phyloP scores from a whole-genome alignment of 352 stramenopile genomes.

The Saprolegnia parasitica region DNA sequence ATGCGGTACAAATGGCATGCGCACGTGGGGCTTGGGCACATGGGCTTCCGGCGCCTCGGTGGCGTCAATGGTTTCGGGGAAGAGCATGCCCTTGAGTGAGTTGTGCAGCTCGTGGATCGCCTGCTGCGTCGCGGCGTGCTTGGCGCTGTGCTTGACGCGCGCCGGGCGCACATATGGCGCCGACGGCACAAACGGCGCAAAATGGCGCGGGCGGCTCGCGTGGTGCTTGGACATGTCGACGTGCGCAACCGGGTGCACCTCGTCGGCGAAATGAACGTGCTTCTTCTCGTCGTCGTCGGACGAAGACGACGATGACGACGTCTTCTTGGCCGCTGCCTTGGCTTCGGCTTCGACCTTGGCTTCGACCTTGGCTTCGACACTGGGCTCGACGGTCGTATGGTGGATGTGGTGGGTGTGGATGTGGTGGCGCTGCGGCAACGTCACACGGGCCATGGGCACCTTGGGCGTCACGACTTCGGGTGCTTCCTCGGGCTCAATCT shows the following conservation, averaged over 20 bases:
- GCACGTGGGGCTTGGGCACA: slow-evolving; percentile 2
- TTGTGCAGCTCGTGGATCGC: slow-evolving; percentile 1
- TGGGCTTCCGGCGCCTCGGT: not conserved
- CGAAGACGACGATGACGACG: not conserved
- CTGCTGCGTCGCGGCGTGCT: not conserved
- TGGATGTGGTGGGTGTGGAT: not conserved
- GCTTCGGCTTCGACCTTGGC: no score
- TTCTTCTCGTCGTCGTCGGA: slow-evolving; percentile 15
- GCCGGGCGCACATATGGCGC: not conserved
- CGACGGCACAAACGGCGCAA: not conserved
- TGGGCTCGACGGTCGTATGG: not conserved
- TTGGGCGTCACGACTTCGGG: not conserved
- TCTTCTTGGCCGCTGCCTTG: no score
- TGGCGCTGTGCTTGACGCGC: not conserved
- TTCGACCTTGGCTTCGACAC: no score
- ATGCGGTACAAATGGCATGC: not conserved
- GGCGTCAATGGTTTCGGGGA: not conserved
- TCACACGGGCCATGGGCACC: slow-evolving; percentile 7
- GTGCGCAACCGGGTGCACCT: not conserved
- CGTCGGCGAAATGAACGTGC: slow-evolving; percentile 8
- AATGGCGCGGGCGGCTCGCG: not conserved
- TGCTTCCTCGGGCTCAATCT: not conserved
- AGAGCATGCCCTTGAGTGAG: slow-evolving; percentile 11
- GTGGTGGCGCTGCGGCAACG: not conserved
- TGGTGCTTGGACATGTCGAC: slow-evolving; percentile 13